A percentile compares a stretch with the other conserved stretches of the same genome.
These are phyloP conservation scores for Artemisia argyi DNA, from an alignment of 129 eudicot species.

Conservation along the genomic window DNA sequence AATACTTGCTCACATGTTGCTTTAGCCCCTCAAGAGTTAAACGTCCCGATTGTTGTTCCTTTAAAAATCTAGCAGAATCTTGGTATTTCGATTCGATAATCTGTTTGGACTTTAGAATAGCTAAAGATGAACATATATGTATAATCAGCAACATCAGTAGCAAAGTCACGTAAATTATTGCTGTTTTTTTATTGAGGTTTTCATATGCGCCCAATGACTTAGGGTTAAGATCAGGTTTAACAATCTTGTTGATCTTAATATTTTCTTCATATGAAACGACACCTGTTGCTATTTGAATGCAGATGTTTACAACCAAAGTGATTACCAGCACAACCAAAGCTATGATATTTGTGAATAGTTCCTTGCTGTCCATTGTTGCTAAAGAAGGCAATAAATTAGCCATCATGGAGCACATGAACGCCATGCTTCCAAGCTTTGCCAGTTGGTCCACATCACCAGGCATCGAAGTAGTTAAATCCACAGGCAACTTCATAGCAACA, in stretches of 20 bases:
- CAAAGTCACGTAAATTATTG: too few species aligned
- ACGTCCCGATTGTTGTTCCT: neutral
- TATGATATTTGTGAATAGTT: constrained; percentile 26
- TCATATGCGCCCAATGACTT: too few species aligned
- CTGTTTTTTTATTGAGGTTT: too few species aligned
- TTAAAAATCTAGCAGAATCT: neutral
- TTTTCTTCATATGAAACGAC: neutral
- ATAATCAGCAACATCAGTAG: too few species aligned
- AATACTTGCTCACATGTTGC: constrained; percentile 15
- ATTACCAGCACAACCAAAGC: constrained; percentile 34
- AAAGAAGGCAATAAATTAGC: constrained; percentile 38
- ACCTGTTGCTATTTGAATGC: constrained; percentile 17
- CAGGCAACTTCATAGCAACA: constrained; percentile 29
- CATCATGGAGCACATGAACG: constrained; percentile 30
- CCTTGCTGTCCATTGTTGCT: constrained; percentile 23
- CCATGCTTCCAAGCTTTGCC: constrained; percentile 31
- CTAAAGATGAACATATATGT: constrained; percentile 23
- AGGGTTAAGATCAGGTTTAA: too few species aligned
- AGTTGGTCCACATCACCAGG: constrained; percentile 26
- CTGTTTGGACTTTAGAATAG: constrained; percentile 8
- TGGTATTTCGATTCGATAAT: constrained; percentile 10
- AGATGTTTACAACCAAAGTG: constrained; percentile 35
- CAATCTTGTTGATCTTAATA: neutral
- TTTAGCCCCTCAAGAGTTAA: constrained; percentile 18
- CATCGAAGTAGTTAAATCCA: constrained; percentile 26